A percentile compares a stretch with the other conserved stretches of the same genome.
Evolutionary conservation across 1,139 yeast species (phyloP).

Genomic region (Blastobotrys malaysiensis): DNA sequence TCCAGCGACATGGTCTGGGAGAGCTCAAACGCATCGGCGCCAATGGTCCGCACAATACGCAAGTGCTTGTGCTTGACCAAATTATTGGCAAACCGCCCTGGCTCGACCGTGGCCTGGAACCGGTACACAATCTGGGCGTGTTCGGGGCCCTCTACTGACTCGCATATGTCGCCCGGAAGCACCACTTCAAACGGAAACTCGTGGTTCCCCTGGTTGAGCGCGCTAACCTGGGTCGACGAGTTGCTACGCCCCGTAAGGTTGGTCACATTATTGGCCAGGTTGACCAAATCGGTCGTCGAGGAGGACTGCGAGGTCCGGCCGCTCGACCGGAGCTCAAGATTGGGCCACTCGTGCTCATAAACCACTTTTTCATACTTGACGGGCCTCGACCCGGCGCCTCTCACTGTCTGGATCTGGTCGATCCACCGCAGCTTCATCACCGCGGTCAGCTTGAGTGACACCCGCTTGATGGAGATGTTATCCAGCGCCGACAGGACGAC

Average conservation of each 20-base stretch:
- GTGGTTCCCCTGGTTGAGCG: constrained; percentile 58
- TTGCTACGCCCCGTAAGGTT: constrained; percentile 1
- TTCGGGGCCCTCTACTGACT: constrained; percentile 86
- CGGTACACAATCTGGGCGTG: constrained; percentile 77
- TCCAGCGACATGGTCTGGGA: constrained; percentile 92
- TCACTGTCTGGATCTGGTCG: constrained; percentile 38
- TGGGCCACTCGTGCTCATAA: constrained; percentile 75
- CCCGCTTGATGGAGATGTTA: constrained; percentile 60
- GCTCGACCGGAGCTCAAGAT: constrained; percentile 42
- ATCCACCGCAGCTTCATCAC: constrained; percentile 49
- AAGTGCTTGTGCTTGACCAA: constrained; percentile 66
- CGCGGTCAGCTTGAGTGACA: constrained; percentile 60
- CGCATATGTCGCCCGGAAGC: constrained; percentile 80
- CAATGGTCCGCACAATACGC: constrained; percentile 80
- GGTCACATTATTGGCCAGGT: constrained; percentile 4
- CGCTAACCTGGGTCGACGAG: constrained; percentile 7
- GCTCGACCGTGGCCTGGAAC: constrained; percentile 73
- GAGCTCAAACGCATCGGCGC: constrained; percentile 82
- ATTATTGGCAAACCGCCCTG: constrained; percentile 69
- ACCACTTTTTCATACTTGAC: constrained; percentile 57
- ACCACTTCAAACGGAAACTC: constrained; percentile 86
- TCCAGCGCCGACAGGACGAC: constrained; percentile 74
- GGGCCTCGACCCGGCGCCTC: constrained; percentile 46
- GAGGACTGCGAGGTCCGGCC: constrained; percentile 6
- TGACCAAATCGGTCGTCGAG: constrained; percentile 11